phyloP scores from a whole-genome alignment of 345 rosid species.

The Abelmoschus esculentus region DNA sequence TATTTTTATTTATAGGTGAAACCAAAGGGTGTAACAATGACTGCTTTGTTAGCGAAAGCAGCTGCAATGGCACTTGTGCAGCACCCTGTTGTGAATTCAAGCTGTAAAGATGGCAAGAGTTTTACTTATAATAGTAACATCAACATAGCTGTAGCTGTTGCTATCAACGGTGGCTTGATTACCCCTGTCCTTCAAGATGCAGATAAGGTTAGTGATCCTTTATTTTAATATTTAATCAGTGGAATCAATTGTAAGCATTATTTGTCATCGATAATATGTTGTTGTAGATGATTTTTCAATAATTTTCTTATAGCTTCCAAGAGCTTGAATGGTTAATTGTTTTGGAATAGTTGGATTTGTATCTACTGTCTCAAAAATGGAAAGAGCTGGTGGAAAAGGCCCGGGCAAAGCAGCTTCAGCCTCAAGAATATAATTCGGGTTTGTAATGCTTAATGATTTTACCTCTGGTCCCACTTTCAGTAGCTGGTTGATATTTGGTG shows the following conservation, averaged over 20 bases:
- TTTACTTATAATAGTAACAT: conserved; percentile 59
- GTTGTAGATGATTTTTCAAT: not conserved
- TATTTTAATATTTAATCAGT: not conserved
- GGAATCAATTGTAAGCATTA: not conserved
- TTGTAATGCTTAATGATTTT: conserved; percentile 3
- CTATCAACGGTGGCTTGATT: conserved; percentile 85
- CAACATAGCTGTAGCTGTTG: conserved; percentile 93
- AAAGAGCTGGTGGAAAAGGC: conserved; percentile 93
- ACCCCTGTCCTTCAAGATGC: conserved; percentile 97
- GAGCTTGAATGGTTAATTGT: conserved; percentile 12
- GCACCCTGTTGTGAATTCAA: conserved; percentile 87
- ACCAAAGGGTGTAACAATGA: conserved; percentile 95
- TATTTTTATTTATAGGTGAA: conserved; percentile 48
- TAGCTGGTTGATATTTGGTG: not conserved
- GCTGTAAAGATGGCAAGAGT: conserved; percentile 83
- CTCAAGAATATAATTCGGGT: conserved; percentile 95
- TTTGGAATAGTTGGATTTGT: conserved; percentile 69
- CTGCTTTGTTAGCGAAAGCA: conserved; percentile 86
- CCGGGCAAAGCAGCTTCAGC: conserved; percentile 81
- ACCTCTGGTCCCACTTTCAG: not conserved
- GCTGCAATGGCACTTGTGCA: conserved; percentile 89
- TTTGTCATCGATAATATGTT: not conserved
- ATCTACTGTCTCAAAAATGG: conserved; percentile 84
- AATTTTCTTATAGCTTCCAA: not conserved
- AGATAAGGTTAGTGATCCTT: conserved; percentile 53